Conservation (phyloP, 2,329 filamentous ascomycete species). For the Colletotrichum sublineola region DNA sequence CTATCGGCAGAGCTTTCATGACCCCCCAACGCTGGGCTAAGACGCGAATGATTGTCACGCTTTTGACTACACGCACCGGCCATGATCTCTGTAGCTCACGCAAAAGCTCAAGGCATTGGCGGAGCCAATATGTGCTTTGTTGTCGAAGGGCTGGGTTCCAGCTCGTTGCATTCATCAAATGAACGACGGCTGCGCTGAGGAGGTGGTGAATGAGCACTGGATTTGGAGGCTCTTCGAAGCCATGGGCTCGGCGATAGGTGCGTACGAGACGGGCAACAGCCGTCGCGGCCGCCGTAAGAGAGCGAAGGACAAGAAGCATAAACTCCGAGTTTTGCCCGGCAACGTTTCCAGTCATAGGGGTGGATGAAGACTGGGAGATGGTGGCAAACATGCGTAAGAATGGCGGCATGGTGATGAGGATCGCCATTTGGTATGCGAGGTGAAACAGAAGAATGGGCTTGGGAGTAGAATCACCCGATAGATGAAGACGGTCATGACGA, state of each 20-base stretch:
- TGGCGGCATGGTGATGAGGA: slow-evolving; percentile 41
- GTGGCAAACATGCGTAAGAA: slow-evolving; percentile 42
- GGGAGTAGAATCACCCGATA: slow-evolving; percentile 30
- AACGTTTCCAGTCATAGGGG: not conserved
- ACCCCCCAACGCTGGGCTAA: slow-evolving; percentile 34
- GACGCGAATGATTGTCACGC: slow-evolving; percentile 30
- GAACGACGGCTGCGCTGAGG: slow-evolving; percentile 42
- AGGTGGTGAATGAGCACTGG: slow-evolving; percentile 42
- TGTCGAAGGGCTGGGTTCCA: slow-evolving; percentile 31
- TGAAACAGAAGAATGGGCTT: slow-evolving; percentile 42
- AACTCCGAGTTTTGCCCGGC: slow-evolving; percentile 26
- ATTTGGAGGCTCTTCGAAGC: slow-evolving; percentile 36
- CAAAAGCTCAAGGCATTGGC: slow-evolving; percentile 39
- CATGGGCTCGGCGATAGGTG: slow-evolving; percentile 37
- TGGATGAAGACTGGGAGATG: slow-evolving; percentile 5
- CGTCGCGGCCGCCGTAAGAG: slow-evolving; percentile 39
- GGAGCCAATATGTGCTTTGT: slow-evolving; percentile 42
- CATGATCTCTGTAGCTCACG: slow-evolving; percentile 22
- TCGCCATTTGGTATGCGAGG: slow-evolving; percentile 42
- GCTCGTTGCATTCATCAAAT: slow-evolving; percentile 43
- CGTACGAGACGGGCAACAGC: slow-evolving; percentile 35
- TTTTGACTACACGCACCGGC: slow-evolving; percentile 27
- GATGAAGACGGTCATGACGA: slow-evolving; percentile 33
- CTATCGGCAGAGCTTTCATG: slow-evolving; percentile 31
- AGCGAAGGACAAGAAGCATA: slow-evolving; percentile 40